These are phyloP conservation scores for Mortierella sp. DNA, from an alignment of 371 early-diverging fungal species.

Conservation along the genomic window DNA sequence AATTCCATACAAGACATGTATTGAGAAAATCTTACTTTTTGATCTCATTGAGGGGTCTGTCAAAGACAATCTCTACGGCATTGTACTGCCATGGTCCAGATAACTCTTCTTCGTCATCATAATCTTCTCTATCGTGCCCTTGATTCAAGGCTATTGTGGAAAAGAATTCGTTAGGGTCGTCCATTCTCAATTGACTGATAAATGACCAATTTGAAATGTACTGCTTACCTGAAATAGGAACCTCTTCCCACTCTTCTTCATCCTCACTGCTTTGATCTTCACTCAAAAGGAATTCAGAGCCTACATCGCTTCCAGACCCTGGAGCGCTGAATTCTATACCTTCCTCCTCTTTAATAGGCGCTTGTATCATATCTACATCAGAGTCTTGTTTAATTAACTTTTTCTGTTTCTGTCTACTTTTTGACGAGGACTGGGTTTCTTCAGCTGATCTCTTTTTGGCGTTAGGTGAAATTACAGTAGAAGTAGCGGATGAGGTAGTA, in stretches of 20 bases:
- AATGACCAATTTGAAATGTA: neutral
- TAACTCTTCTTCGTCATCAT: conserved; percentile 26
- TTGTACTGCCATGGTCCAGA: conserved; percentile 56
- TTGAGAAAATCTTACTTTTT: conserved; percentile 29
- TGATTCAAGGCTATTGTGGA: neutral
- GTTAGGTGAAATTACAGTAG: neutral
- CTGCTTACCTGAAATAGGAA: conserved; percentile 26
- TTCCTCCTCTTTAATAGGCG: neutral
- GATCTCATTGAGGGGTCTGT: conserved; percentile 28
- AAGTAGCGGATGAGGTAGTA: neutral
- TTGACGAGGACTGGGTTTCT: neutral
- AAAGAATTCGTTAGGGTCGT: neutral
- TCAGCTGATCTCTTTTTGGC: conserved; percentile 3
- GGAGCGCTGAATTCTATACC: neutral
- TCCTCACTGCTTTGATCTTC: conserved; percentile 26
- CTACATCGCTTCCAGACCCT: conserved; percentile 7
- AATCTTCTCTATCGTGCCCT: conserved; percentile 1
- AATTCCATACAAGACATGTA: neutral
- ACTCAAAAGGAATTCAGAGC: conserved; percentile 11
- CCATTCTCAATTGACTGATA: neutral
- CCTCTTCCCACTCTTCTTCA: conserved; percentile 52
- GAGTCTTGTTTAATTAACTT: neutral
- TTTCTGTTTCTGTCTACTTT: conserved; percentile 1
- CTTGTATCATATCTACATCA: neutral
- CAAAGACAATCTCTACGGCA: conserved; percentile 55